These are phyloP conservation scores for Beauveria sp. DNA, from an alignment of 2,329 filamentous ascomycete species.

Conservation along the genomic window DNA sequence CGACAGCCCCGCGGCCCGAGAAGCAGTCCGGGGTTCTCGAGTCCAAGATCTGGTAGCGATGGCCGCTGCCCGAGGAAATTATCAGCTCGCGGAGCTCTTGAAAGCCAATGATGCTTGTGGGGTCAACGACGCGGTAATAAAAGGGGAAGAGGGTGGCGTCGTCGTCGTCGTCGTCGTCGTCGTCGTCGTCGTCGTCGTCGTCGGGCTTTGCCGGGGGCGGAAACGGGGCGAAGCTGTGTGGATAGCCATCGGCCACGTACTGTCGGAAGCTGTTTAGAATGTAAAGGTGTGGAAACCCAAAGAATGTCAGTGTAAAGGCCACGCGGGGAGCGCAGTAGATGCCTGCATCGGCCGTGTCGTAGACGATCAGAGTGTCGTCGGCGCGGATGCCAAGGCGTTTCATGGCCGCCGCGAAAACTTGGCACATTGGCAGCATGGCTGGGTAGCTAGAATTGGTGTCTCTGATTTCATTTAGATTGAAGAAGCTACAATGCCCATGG, in stretches of 20 bases:
- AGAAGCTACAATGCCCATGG: background rate
- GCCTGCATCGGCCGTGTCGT: background rate
- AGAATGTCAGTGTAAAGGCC: background rate
- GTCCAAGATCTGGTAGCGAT: background rate
- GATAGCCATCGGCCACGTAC: background rate
- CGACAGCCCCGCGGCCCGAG: background rate
- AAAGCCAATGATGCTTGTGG: background rate
- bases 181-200: background rate
- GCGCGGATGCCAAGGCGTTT: background rate
- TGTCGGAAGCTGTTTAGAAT: background rate
- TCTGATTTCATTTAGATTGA: background rate
- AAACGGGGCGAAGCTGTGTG: background rate
- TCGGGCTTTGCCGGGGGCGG: background rate
- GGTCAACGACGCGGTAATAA: background rate
- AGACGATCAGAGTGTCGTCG: background rate
- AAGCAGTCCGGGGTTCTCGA: background rate
- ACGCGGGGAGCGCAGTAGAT: background rate
- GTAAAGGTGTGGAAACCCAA: background rate
- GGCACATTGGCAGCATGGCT: background rate
- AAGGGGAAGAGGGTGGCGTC: no score
- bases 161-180: background rate
- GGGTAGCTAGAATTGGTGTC: background rate
- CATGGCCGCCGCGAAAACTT: background rate
- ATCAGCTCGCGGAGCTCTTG: background rate
- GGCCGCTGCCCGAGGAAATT: background rate